Evolutionary conservation across 2,329 filamentous ascomycete species (phyloP), one percentile per base, ranked within the genome.

Genomic region (Acarospora socialis): DNA sequence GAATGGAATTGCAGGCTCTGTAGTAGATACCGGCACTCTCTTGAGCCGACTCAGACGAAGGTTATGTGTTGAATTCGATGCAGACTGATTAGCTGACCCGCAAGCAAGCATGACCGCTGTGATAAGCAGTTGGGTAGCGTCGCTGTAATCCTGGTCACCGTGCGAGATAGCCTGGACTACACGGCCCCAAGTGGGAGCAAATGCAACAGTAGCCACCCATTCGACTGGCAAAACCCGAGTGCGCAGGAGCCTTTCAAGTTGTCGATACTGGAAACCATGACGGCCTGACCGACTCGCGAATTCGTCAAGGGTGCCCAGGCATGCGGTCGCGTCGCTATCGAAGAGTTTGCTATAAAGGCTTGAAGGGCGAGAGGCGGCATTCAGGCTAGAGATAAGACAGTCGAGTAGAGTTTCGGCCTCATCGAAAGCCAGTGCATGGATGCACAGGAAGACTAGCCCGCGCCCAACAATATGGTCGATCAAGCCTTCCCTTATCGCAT

Each of bases 331-430:
- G n/a, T 22, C 25, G 14, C n/a, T 16, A 14, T 29, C n/a, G 21
- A n/a, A 17, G n/a, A 6, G n/a, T 21, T 7, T 38, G 21, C 15
- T 19, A 18, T 20, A 17, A 21, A 14, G 18, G 15, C 8, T 24
- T 19, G 4, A 28, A 3, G 13, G 23, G 18, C 25, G 16, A 15
- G 12, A 25, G 6, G 23, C 23, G 8, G 23, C 23, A 13, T 10
- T 15, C 7, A 15, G 12, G 16, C 12, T 4, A 3, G 12, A 14
- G 17, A 37, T 28, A 16, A 33, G 12, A 17, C 28, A 25, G 13
- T 34, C 30, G 9, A 43, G 22, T 25, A 43, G 19, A 14, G 16
- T n/a, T 27, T 37, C 25, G 7, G 36, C 41, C 21, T 41, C 39
- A 18, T 41, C 36, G 12, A 36, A 30, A 6, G 36, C 38, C 8